These are phyloP conservation scores for Graphilbum ipis-grandicollis DNA, from an alignment of 2,329 filamentous ascomycete genomes.

Conservation along the genomic window DNA sequence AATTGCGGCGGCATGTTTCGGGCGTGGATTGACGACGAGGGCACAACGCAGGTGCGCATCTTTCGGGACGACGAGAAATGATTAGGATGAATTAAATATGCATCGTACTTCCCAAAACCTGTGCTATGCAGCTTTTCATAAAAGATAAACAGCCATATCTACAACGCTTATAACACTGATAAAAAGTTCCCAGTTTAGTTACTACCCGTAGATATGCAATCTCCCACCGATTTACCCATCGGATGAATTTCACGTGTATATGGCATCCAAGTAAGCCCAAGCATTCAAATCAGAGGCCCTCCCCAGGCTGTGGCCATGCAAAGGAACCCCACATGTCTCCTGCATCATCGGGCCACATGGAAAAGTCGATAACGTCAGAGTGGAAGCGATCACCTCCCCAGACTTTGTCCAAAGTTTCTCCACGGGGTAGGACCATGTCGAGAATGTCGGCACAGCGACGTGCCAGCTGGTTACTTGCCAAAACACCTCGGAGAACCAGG, in stretches of 20 bases:
- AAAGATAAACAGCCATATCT: too few relatives aligned
- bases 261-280: too few relatives aligned
- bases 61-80: conserved; percentile 25
- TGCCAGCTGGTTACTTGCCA: conserved; percentile 1
- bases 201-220: too few relatives aligned
- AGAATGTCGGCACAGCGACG: conserved; percentile 2
- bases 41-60: conserved; percentile 37
- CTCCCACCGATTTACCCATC: too few relatives aligned
- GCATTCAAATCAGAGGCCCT: too few relatives aligned
- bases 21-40: conserved; percentile 52
- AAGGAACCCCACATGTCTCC: conserved; percentile 2
- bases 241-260: too few relatives aligned
- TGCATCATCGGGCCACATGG: conserved; percentile 1
- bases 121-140: too few relatives aligned
- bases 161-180: too few relatives aligned
- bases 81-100: neutral
- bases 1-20: conserved; percentile 84
- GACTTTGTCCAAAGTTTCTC: neutral
- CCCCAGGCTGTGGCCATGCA: conserved; percentile 1
- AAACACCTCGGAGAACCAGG: neutral
- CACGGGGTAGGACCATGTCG: neutral
- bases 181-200: too few relatives aligned
- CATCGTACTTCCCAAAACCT: too few relatives aligned
- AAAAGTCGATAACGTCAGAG: conserved; percentile 1
- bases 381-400: neutral